These are phyloP conservation scores for Vaccinium corymbosum DNA, from an alignment of 148 eudicot species.

Conservation along the genomic window DNA sequence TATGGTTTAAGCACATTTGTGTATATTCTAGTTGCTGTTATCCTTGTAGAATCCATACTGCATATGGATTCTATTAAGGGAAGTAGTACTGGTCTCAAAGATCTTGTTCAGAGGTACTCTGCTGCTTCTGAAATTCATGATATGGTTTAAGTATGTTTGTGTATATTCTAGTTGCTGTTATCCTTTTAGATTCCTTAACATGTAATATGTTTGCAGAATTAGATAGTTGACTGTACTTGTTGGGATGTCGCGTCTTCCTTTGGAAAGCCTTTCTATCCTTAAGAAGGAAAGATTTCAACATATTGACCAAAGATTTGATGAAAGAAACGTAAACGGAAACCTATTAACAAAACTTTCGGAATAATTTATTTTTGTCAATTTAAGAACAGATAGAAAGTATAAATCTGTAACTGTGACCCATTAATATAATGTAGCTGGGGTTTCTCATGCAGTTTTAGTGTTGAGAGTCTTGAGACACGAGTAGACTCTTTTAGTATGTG, in stretches of 20 bases:
- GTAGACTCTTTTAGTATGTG: not conserved
- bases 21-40: not conserved
- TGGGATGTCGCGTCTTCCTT: not conserved
- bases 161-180: not conserved
- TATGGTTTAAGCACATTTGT: not conserved
- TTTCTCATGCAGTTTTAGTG: not conserved
- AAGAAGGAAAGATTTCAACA: not conserved
- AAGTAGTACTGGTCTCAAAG: constrained; percentile 72
- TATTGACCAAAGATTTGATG: not conserved
- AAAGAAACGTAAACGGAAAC: not conserved
- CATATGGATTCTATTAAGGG: constrained; percentile 97
- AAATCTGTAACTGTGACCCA: not conserved
- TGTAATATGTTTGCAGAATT: not conserved
- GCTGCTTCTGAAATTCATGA: not conserved
- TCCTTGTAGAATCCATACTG: constrained; percentile 32
- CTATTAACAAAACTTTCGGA: not conserved
- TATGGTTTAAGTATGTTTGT: not conserved
- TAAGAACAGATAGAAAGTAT: not conserved
- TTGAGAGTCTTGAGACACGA: not conserved
- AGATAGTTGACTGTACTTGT: not conserved
- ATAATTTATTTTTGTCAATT: not conserved
- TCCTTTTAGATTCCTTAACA: not conserved
- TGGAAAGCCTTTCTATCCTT: not conserved
- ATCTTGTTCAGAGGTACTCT: constrained; percentile 75
- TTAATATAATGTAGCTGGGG: not conserved